Base-by-base conservation (phyloP, 2,329 filamentous ascomycete genomes). In the Karstenula rhodostoma region DNA sequence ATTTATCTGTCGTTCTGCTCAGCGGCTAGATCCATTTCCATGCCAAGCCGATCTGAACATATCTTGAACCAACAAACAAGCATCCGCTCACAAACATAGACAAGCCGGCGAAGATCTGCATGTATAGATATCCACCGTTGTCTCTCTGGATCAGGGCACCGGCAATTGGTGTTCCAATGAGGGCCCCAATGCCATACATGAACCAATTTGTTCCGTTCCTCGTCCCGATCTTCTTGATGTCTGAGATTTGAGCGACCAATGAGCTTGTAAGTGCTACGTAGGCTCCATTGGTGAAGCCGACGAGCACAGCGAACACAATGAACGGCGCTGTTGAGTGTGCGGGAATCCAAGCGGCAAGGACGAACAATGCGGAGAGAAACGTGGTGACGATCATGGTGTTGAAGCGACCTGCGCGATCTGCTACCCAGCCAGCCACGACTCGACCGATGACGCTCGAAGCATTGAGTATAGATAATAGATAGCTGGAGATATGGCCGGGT, bases 191-290 rank as follows among this genome's bases (percentile, higher is more conserved):
- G 0, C 37, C 35, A 43, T 43, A 43, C 35, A 54, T 43, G 23
- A 44, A 43, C 35, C 37, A 54, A 32, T 43, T 44, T 9, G 51
- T 54, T 32, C 51, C 51, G 22, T 54, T 54, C 17, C 51, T 32
- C 10, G 37, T 44, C 6, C 51, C 51, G 25, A 53, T 54, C 17
- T 43, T 43, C 17, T 54, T 54, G 17, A 54, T 54, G 17, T 54
- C 51, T 10, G 51, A 54, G 51, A 54, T 54, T n/a, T 54, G 51
- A 29, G 51, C 51, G 25, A 54, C 51, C 17, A 54, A 13, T 23
- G 51, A 43, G 37, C 37, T 43, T 22, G 37, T 44, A 1, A 54
- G 25, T 37, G 51, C 35, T 7, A 54, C 51, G 15, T 43, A 54
- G 12, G 51, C 51, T 32, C 51, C 51, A 10, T 32, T 43, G 6